Conservation (phyloP, 768 basidiomycete genomes). For the Daedaleopsis nitida region DNA sequence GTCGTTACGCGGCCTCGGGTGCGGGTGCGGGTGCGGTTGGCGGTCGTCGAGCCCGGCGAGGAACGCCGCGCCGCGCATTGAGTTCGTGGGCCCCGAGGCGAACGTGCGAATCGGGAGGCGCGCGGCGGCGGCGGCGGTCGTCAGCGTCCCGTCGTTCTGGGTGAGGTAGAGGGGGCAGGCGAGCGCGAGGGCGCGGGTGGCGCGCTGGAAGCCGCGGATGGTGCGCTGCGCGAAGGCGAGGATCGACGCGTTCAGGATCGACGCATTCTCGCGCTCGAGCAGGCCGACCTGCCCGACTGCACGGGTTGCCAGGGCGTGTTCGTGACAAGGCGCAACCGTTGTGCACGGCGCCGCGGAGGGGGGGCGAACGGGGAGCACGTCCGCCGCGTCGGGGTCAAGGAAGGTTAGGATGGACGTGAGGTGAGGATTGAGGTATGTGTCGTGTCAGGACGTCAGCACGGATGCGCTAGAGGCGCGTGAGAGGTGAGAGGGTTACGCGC, state of each 20-base stretch:
- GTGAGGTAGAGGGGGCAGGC: slow-evolving; percentile 56
- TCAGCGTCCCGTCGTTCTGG: slow-evolving; percentile 62
- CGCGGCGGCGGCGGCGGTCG: slow-evolving; percentile 49
- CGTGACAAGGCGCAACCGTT: no score
- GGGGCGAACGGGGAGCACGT: no score
- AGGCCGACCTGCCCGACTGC: slow-evolving; percentile 59
- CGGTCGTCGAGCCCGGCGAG: slow-evolving; percentile 45
- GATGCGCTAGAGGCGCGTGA: not conserved
- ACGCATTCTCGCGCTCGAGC: slow-evolving; percentile 66
- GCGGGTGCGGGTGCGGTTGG: slow-evolving; percentile 39
- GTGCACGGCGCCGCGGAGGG: no score
- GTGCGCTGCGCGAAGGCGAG: slow-evolving; percentile 59
- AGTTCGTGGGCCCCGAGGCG: slow-evolving; percentile 54
- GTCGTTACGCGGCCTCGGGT: no score
- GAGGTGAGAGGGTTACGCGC: not conserved
- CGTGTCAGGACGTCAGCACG: not conserved
- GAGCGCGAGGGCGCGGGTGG: slow-evolving; percentile 49
- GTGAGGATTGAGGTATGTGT: no score
- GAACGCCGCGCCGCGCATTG: slow-evolving; percentile 69
- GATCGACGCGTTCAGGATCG: slow-evolving; percentile 68
- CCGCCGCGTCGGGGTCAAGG: no score
- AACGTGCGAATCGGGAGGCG: slow-evolving; percentile 65
- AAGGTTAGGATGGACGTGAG: no score
- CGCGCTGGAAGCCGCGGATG: slow-evolving; percentile 53
- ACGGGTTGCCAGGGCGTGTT: no score